Evolutionary conservation across 257 asterid genomes (phyloP).

Genomic region (Catharanthus roseus): DNA sequence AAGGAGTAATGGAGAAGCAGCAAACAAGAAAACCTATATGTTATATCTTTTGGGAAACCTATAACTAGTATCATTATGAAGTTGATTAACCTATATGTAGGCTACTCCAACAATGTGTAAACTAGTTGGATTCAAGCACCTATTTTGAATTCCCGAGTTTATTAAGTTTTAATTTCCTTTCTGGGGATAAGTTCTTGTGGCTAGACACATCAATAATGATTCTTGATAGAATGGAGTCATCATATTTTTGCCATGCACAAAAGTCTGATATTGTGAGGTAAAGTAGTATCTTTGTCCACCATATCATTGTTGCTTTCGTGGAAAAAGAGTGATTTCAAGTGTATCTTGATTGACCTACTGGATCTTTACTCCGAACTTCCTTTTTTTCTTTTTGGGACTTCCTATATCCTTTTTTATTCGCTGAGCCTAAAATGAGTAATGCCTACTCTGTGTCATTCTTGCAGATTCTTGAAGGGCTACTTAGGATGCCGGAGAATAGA

Average conservation of each 20-base stretch:
- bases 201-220: background rate
- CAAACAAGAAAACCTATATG: background rate
- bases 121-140: background rate
- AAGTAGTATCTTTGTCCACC: background rate
- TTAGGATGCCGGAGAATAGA: slow-evolving; percentile 36
- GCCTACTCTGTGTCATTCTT: background rate
- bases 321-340: background rate
- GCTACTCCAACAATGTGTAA: background rate
- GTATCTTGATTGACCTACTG: background rate
- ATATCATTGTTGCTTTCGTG: background rate
- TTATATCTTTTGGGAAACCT: background rate
- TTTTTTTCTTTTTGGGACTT: background rate
- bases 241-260: background rate
- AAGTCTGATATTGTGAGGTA: no score
- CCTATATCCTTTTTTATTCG: background rate
- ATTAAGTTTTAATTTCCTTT: background rate
- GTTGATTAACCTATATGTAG: background rate
- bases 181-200: background rate
- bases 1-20: background rate
- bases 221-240: background rate
- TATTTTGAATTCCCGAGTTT: background rate
- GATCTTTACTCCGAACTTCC: background rate
- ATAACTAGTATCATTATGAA: background rate
- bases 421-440: slow-evolving; percentile 3
- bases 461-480: slow-evolving; percentile 36